These are phyloP conservation scores for Parathielavia appendiculata DNA, from an alignment of 495 filamentous ascomycete species.

Conservation along the genomic window DNA sequence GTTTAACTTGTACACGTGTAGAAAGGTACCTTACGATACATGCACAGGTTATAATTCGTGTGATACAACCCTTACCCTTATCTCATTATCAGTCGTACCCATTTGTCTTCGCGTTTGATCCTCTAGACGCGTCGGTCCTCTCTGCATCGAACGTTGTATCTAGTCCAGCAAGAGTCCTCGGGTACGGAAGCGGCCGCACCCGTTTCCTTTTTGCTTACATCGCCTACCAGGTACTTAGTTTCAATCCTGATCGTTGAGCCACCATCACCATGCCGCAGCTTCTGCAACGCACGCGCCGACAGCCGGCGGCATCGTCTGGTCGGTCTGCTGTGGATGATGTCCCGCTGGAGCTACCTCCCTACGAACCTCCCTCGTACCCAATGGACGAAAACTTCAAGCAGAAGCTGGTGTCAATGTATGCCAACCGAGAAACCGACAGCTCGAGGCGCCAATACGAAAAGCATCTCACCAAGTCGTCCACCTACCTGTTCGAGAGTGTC, in stretches of 20 bases:
- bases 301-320: not conserved
- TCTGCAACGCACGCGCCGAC: slow-evolving; percentile 19
- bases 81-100: not conserved
- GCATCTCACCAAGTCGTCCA: slow-evolving; percentile 35
- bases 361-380: slow-evolving; percentile 53
- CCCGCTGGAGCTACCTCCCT: slow-evolving; percentile 47
- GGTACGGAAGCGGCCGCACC: not conserved
- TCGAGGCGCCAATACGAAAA: slow-evolving; percentile 32
- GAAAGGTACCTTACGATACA: too few relatives aligned
- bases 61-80: too few relatives aligned
- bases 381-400: slow-evolving; percentile 35
- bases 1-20: too few relatives aligned
- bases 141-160: too few relatives aligned
- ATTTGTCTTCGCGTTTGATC: not conserved
- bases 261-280: slow-evolving; percentile 18
- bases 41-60: too few relatives aligned
- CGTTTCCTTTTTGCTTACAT: not conserved
- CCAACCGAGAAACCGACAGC: slow-evolving; percentile 25
- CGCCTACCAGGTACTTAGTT: too few relatives aligned
- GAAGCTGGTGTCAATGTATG: slow-evolving; percentile 31
- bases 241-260: not conserved
- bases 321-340: not conserved
- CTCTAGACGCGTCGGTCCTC: not conserved
- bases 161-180: too few relatives aligned
- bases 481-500: slow-evolving; percentile 33